phyloP scores from a whole-genome alignment of 805 yeast genomes.

The Cyberlindnera mycetangii region DNA sequence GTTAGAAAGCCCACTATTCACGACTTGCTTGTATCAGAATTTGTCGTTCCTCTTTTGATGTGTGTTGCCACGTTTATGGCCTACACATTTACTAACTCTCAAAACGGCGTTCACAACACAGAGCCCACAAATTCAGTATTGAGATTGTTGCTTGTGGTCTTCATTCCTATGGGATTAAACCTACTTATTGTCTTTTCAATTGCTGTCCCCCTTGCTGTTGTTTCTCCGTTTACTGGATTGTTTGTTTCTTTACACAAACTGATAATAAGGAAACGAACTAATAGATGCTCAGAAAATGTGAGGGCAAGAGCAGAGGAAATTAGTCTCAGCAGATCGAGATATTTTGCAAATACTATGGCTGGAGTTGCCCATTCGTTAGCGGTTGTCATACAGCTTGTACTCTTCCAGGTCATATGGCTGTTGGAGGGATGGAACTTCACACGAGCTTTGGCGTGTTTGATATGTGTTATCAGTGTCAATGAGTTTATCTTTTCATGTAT shows the following conservation, averaged over 20 bases:
- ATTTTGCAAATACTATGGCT: conserved; percentile 43
- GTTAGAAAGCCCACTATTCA: conserved; percentile 73
- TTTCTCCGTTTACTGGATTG: conserved; percentile 16
- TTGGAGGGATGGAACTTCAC: conserved; percentile 66
- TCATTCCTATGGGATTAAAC: conserved; percentile 36
- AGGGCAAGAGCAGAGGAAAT: not conserved
- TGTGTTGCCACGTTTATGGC: conserved; percentile 70
- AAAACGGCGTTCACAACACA: conserved; percentile 68
- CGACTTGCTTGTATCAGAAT: conserved; percentile 77
- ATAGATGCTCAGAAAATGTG: not conserved
- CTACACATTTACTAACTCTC: conserved; percentile 79
- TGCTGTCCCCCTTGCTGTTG: conserved; percentile 49
- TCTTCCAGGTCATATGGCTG: conserved; percentile 63
- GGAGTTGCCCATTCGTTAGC: conserved; percentile 51
- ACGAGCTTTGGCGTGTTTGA: conserved; percentile 58
- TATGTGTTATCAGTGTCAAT: conserved; percentile 54
- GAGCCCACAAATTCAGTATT: conserved; percentile 54
- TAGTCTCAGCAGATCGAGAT: not conserved
- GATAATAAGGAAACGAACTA: too few relatives aligned
- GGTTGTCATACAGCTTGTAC: conserved; percentile 48
- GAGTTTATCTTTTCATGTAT: conserved; percentile 51
- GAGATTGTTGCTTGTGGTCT: conserved; percentile 53
- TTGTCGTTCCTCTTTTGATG: conserved; percentile 67
- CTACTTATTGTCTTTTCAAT: conserved; percentile 38
- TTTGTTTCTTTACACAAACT: too few relatives aligned